Conservation (phyloP, 192 early-diverging fungal species). For the Coemansia sp. region DNA sequence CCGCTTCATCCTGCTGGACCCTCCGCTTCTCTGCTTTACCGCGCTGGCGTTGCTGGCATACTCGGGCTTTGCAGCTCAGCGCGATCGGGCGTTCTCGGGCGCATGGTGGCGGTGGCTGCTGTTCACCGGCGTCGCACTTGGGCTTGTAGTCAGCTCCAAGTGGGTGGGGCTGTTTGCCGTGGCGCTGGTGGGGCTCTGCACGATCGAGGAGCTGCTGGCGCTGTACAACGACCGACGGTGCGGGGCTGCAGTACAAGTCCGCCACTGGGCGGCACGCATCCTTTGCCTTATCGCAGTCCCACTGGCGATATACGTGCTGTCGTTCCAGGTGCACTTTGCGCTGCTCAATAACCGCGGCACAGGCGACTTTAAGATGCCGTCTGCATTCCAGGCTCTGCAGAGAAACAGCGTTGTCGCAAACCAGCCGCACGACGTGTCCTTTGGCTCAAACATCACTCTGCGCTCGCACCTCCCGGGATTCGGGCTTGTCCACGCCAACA, state of each 20-base stretch:
- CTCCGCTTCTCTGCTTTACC: conserved; percentile 93
- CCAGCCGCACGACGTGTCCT: conserved; percentile 88
- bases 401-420: conserved; percentile 64
- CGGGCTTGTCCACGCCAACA: conserved; percentile 92
- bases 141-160: conserved; percentile 85
- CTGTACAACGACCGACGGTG: conserved; percentile 72
- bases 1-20: conserved; percentile 92
- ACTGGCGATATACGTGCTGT: conserved; percentile 72
- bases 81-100: conserved; percentile 69
- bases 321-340: conserved; percentile 85
- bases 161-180: conserved; percentile 96
- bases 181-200: conserved; percentile 87
- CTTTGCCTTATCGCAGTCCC: conserved; percentile 79
- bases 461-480: conserved; percentile 80
- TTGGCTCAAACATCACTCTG: conserved; percentile 85
- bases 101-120: conserved; percentile 90
- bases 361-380: conserved; percentile 91
- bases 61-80: conserved; percentile 70
- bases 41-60: conserved; percentile 62
- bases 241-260: conserved; percentile 55
- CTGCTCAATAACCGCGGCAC: conserved; percentile 76
- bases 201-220: conserved; percentile 90
- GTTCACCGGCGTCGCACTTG: conserved; percentile 82
- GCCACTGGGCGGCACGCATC: conserved; percentile 83
- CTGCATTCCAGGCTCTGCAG: conserved; percentile 97